Base-by-base conservation (phyloP, 768 basidiomycete species). In the Sarcomyxa edulis region DNA sequence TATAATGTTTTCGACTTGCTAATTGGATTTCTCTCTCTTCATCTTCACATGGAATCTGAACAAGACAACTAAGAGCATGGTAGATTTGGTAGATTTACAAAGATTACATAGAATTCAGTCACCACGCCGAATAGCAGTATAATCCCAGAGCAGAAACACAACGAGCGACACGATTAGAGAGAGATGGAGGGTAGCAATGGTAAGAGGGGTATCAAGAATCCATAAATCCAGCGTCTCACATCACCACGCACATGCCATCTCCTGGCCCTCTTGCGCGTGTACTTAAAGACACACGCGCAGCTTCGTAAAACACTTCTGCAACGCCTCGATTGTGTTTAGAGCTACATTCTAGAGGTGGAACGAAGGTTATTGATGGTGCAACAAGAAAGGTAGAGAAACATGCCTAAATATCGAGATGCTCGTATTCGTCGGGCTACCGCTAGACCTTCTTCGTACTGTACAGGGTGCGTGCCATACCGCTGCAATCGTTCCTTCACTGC, bases 281-380 rank as follows among this genome's bases (percentile, higher is more conserved):
- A 45, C 74, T 78, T 40, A 93, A 61, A 19, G 89, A 87, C 8
- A 91, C 88, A 2, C 89, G 78, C 0, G 89, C 90, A 5, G 88
- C 87, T 56, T 97, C 95, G 48, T 87, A 76, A 53, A 98, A 93
- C 7, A 94, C 92, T 56, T 98, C 94, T 20, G 78, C 71, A 8
- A 98, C 93, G 4, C 95, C 95, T 33, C 95, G 78, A 49, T 96
- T 94, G 53, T 95, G 92, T 60, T 97, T 97, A 6, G 95, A 93
- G 47, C 92, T 95, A 56, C 95, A 97, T 69, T 98, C 94, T 96
- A 51, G 3, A 25, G 21, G 28, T 11, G 23, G 25, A 42, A 22
- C 23, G 32, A 20, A 29, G 32, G 6, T 35, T 34, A 29, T 28
- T 11, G n/a, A 27, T 12, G 19, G 19, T 8, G n/a, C 12, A 14